These are phyloP conservation scores for Entomortierella lignicola DNA, from an alignment of 192 early-diverging fungal species.

Conservation along the genomic window DNA sequence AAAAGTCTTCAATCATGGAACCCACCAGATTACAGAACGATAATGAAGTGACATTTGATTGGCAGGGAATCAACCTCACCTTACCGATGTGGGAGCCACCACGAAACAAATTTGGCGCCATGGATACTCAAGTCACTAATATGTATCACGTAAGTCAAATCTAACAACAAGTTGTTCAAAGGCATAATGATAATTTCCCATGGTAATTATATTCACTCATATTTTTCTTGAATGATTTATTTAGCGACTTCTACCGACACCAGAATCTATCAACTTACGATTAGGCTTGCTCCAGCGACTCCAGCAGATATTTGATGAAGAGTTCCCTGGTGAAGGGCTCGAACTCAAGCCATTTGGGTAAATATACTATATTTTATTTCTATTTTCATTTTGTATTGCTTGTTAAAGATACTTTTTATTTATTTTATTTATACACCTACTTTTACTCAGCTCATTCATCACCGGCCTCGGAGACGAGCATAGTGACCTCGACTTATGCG, in stretches of 20 bases:
- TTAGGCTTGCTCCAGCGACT: slow-evolving; percentile 6
- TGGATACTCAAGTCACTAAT: slow-evolving; percentile 5
- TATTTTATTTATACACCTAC: too few species aligned
- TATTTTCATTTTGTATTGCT: neutral
- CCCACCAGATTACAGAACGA: neutral
- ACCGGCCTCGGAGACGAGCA: slow-evolving; percentile 24
- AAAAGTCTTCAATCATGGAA: neutral
- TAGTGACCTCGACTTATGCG: slow-evolving; percentile 40
- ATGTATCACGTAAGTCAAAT: slow-evolving; percentile 21
- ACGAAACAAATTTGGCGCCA: neutral
- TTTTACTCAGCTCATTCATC: slow-evolving; percentile 15
- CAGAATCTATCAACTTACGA: neutral
- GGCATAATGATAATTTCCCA: too few species aligned
- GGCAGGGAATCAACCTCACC: slow-evolving; percentile 22
- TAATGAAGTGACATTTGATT: slow-evolving; percentile 12
- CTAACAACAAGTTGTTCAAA: too few species aligned
- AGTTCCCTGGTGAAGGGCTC: slow-evolving; percentile 22
- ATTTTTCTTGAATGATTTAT: neutral
- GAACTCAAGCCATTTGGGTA: slow-evolving; percentile 39
- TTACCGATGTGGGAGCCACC: slow-evolving; percentile 23
- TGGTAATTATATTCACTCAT: neutral
- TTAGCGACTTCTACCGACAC: neutral
- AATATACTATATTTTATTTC: neutral
- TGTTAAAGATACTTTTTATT: neutral
- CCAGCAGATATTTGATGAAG: slow-evolving; percentile 15